Base-by-base conservation (phyloP, 768 basidiomycete species). In the Amanita rimosa region DNA sequence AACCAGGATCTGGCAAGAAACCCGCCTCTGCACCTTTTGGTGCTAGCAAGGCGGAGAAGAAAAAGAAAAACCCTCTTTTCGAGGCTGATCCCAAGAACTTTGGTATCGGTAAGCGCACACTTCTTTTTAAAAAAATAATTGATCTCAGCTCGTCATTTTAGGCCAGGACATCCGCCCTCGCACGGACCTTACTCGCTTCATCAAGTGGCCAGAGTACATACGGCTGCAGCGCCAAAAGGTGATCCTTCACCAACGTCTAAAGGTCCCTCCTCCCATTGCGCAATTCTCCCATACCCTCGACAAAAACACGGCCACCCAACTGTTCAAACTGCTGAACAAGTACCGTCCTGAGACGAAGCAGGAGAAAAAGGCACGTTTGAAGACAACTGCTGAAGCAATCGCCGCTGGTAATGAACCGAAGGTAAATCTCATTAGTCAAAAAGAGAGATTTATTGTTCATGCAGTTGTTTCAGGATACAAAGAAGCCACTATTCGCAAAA, bases 131-230 rank as follows among this genome's bases (percentile, higher is more conserved):
- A n/a, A n/a, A n/a, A n/a, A 7, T 46, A 31, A 10, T 16, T 37
- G 0, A 38, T 50, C 39, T 39, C 3, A 35, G 3, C 1, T 27
- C 35, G 3, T 6, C 14, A 21, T 19, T 57, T n/a, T 52, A 95
- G 95, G 95, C 62, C 91, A 94, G 72, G 90, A 95, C 68, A 78
- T 97, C 59, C 88, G 85, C 59, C 94, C 85, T 61, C 78, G 76
- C 65, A 79, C 79, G 48, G 95, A 98, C 70, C 70, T 97, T 56
- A 95, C 90, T 51, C 89, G 94, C 65, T 97, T 97, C 73, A 89
- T 97, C 72, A 97, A 96, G 68, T 99, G 95, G 95, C 95, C 95
- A 58, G 91, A 94, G 73, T 98, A 98, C 63, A 81, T 98, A 58
- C 90, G 93, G 62, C 85, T 98, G 40, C 95, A 98, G 64, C 83